phyloP scores from a whole-genome alignment of 140 eudicot genomes.

The Stevia rebaudiana region DNA sequence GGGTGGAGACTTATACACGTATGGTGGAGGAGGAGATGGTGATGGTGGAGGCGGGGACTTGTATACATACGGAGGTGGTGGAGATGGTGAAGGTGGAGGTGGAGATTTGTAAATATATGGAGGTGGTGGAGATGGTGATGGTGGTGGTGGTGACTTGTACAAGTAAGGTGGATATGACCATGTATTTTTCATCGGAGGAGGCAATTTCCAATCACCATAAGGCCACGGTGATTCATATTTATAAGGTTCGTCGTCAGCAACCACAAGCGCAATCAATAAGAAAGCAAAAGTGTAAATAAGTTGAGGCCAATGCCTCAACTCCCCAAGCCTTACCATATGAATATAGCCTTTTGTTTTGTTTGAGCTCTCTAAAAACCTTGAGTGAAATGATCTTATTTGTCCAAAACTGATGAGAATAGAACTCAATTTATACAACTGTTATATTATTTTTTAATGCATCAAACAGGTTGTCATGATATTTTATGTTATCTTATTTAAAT shows the following conservation, averaged over 20 bases:
- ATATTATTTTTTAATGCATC: slow-evolving; percentile 9
- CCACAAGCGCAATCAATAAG: slow-evolving; percentile 20
- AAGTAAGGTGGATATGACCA: slow-evolving; percentile 20
- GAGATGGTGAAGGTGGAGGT: slow-evolving; percentile 20
- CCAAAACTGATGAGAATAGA: not conserved
- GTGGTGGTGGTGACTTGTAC: slow-evolving; percentile 23
- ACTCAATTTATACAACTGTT: slow-evolving; percentile 16
- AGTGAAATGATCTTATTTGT: not conserved
- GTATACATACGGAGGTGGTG: slow-evolving; percentile 13
- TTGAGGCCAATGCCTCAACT: slow-evolving; percentile 37
- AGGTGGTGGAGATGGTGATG: slow-evolving; percentile 21
- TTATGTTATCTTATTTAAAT: not conserved
- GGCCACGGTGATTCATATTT: slow-evolving; percentile 21
- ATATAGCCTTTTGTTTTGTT: not conserved
- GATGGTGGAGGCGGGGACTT: slow-evolving; percentile 22
- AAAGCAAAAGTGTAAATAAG: slow-evolving; percentile 26
- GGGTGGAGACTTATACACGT: not conserved
- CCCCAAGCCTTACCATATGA: slow-evolving; percentile 16
- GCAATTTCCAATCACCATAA: slow-evolving; percentile 22
- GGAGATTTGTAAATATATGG: slow-evolving; percentile 9
- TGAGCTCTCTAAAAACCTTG: not conserved
- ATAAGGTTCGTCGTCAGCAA: slow-evolving; percentile 21
- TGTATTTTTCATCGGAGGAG: slow-evolving; percentile 21
- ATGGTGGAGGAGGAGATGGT: slow-evolving; percentile 13
- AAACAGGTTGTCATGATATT: slow-evolving; percentile 16